A percentile compares a stretch with the other conserved stretches of the same genome.
phyloP scores from a whole-genome alignment of 176 grass and related monocot genomes.

The Aegilops sharonensis region DNA sequence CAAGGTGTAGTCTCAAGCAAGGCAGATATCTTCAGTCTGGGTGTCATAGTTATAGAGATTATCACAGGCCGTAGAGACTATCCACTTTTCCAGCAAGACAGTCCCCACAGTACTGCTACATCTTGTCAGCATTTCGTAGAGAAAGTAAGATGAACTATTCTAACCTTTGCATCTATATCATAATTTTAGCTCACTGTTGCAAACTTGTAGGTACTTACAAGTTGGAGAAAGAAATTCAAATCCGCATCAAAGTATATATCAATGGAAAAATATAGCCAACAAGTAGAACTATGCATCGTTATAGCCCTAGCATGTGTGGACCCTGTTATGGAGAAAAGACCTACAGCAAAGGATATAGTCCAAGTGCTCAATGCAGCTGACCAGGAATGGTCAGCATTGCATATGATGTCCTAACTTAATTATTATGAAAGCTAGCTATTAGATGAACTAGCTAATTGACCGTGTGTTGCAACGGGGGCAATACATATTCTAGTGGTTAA shows the following conservation, averaged over 20 bases:
- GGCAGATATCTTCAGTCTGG: no score
- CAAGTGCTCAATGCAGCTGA: neutral
- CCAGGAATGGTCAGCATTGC: neutral
- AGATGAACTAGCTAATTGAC: neutral
- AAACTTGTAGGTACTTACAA: neutral
- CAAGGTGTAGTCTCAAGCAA: no score
- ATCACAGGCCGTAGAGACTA: neutral
- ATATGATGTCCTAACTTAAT: neutral
- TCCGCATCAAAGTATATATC: neutral
- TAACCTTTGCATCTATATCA: neutral
- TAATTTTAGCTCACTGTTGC: neutral
- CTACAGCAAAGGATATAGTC: neutral
- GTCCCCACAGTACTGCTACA: neutral
- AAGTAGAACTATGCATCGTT: neutral
- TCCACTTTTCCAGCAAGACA: neutral
- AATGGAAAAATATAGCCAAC: neutral
- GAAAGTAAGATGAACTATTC: neutral
- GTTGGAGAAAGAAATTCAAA: neutral
- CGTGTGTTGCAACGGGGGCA: no score
- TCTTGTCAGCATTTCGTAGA: neutral
- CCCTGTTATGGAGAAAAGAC: neutral
- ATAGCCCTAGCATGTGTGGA: neutral
- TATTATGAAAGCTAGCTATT: neutral
- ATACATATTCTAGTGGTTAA: no score
- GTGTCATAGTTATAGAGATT: neutral